Evolutionary conservation across 1,284 basidiomycete genomes (phyloP).

Genomic region (Phellopilus nigrolimitatus): DNA sequence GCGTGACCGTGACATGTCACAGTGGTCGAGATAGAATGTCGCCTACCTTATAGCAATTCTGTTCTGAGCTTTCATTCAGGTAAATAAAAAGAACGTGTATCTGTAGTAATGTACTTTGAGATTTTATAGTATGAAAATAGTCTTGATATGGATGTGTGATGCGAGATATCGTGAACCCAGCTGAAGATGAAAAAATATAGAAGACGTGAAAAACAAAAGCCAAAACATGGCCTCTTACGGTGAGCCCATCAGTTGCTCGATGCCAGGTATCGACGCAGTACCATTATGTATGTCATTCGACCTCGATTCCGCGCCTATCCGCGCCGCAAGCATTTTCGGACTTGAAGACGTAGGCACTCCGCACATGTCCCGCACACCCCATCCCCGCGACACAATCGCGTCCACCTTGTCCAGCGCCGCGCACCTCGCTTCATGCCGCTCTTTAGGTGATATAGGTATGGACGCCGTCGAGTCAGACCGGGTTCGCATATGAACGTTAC

Average conservation of each 20-base stretch:
- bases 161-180: neutral
- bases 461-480: constrained; percentile 6
- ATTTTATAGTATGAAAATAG: too few relatives aligned
- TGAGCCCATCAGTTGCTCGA: neutral
- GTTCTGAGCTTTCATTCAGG: too few relatives aligned
- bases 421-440: constrained; percentile 12
- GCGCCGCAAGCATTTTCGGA: constrained; percentile 8
- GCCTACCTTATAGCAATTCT: too few relatives aligned
- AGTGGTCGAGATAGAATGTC: too few relatives aligned
- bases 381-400: constrained; percentile 12
- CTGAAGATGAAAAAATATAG: neutral
- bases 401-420: constrained; percentile 16
- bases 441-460: constrained; percentile 10
- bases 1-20: too few relatives aligned
- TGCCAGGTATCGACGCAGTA: neutral
- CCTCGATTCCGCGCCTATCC: neutral
- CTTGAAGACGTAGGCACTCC: constrained; percentile 4
- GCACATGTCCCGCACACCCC: constrained; percentile 6
- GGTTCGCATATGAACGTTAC: neutral
- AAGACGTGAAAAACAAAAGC: neutral
- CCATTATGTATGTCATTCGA: neutral
- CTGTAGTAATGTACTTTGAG: too few relatives aligned
- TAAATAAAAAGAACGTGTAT: too few relatives aligned
- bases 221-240: neutral
- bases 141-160: too few relatives aligned